Conservation (phyloP, 345 rosid species). For the rapeseed (Brassica napus) region Da-Ae NC_063445.1:57609001-57609500, state of each 20-base stretch:
- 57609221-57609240: conserved; percentile 28
- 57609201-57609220: conserved; percentile 36
- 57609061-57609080: conserved; percentile 73
- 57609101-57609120: conserved; percentile 34
- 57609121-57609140: conserved; percentile 24
- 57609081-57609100: conserved; percentile 41
- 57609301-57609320: conserved; percentile 71
- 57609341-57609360: conserved; percentile 32
- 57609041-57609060: conserved; percentile 84
- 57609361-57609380: conserved; percentile 30
- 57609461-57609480: conserved; percentile 35
- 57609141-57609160: conserved; percentile 31
- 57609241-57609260: conserved; percentile 36
- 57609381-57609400: conserved; percentile 26
- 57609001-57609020: conserved; percentile 84
- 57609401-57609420: conserved; percentile 15
- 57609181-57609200: conserved; percentile 26
- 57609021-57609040: conserved; percentile 86
- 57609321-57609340: conserved; percentile 45
- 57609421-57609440: conserved; percentile 19
- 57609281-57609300: conserved; percentile 61
- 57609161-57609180: conserved; percentile 34
- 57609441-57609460: conserved; percentile 34
- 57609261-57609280: conserved; percentile 30
- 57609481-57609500: conserved; percentile 36